A percentile compares a stretch with the other conserved stretches of the same genome.
Evolutionary conservation across 768 basidiomycete genomes (phyloP).

Genomic region (Mrakia blollopis): DNA sequence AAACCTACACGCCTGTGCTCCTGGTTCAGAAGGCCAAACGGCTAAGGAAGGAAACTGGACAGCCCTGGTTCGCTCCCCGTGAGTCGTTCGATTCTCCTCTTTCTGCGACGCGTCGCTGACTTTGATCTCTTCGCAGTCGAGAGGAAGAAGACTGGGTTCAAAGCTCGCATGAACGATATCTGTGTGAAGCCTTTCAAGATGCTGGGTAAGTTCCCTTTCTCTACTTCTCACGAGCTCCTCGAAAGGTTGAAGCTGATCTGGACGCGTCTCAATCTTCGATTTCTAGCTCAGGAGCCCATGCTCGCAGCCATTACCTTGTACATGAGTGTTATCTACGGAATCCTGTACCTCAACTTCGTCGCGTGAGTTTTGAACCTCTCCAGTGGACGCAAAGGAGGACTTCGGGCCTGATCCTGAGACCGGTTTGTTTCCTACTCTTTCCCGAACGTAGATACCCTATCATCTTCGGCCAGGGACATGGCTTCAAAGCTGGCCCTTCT

Average conservation of each 20-base stretch:
- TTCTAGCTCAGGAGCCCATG: conserved; percentile 41
- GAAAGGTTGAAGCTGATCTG: too few relatives aligned
- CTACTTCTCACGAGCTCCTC: too few relatives aligned
- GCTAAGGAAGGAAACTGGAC: conserved; percentile 43
- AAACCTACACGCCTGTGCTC: conserved; percentile 38
- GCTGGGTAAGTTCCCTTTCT: conserved; percentile 24
- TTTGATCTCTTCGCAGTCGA: neutral
- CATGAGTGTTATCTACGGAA: conserved; percentile 40
- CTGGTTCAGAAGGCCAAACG: conserved; percentile 43
- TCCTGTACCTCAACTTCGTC: conserved; percentile 44
- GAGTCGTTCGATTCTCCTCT: conserved; percentile 15
- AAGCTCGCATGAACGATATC: conserved; percentile 38
- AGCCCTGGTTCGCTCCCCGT: conserved; percentile 44
- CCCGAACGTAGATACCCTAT: too few relatives aligned
- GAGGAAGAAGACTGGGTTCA: conserved; percentile 33
- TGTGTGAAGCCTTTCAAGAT: conserved; percentile 44
- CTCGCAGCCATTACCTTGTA: conserved; percentile 44
- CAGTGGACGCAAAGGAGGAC: too few relatives aligned
- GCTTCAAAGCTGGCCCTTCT: conserved; percentile 41
- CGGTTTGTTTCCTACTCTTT: too few relatives aligned
- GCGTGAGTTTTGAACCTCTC: conserved; percentile 39
- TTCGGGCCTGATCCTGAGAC: too few relatives aligned
- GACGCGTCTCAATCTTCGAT: too few relatives aligned
- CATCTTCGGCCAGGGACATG: conserved; percentile 43
- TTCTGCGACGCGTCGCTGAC: neutral